phyloP scores from a whole-genome alignment of 805 yeast genomes.

The Myxozyma kluyveri region DNA sequence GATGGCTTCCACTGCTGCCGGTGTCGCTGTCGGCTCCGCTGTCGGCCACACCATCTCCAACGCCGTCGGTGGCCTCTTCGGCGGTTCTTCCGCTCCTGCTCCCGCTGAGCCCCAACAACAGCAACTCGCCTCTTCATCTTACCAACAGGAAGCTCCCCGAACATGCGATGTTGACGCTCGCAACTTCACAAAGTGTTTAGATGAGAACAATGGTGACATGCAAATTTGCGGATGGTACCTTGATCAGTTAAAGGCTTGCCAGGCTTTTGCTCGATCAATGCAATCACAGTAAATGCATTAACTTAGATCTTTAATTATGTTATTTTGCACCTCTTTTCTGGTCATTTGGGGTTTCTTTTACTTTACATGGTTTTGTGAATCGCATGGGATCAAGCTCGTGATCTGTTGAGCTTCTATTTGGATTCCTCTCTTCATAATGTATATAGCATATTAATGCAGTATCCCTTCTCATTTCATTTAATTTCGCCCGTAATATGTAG shows the following conservation, averaged over 20 bases:
- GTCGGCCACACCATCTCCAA: constrained; percentile 97
- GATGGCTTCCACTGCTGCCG: constrained; percentile 99
- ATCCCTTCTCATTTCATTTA: too few relatives aligned
- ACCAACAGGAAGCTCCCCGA: constrained; percentile 44
- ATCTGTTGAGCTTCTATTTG: too few relatives aligned
- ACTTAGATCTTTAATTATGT: too few relatives aligned
- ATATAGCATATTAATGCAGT: too few relatives aligned
- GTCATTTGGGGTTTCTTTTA: too few relatives aligned
- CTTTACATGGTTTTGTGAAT: too few relatives aligned
- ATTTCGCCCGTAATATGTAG: too few relatives aligned
- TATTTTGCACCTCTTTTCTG: too few relatives aligned
- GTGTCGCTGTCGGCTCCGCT: constrained; percentile 98
- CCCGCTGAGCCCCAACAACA: constrained; percentile 47
- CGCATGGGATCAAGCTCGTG: too few relatives aligned
- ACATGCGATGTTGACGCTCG: constrained; percentile 92
- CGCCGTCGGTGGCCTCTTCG: constrained; percentile 84
- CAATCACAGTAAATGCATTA: constrained; percentile 36
- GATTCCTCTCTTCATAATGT: too few relatives aligned
- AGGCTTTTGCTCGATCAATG: constrained; percentile 41
- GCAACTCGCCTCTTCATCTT: constrained; percentile 33
- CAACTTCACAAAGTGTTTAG: constrained; percentile 91
- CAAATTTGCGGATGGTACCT: constrained; percentile 95
- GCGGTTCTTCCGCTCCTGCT: constrained; percentile 63
- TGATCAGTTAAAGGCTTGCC: constrained; percentile 97
- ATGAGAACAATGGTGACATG: constrained; percentile 91